Evolutionary conservation across 257 asterid genomes (phyloP).

Genomic region (Ehretia macrophylla): DNA sequence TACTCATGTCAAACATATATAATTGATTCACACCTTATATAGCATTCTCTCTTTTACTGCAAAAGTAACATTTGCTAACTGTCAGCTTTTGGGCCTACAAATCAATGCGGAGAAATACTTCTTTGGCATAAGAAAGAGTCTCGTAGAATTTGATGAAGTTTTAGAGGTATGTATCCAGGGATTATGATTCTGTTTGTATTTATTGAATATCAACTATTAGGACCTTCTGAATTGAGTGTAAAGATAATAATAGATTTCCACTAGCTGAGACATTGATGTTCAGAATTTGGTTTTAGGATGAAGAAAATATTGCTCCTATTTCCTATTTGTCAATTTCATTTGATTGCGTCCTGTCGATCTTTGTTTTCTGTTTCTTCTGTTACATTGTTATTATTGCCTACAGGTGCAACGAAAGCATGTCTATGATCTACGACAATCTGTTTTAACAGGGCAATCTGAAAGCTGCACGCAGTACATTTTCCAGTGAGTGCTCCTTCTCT

Average conservation of each 20-base stretch:
- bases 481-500: slow-evolving; percentile 54
- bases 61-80: slow-evolving; percentile 9
- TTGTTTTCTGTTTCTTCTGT: not conserved
- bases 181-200: not conserved
- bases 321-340: not conserved
- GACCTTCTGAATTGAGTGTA: too few species aligned
- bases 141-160: slow-evolving; percentile 97
- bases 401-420: slow-evolving; percentile 99
- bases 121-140: slow-evolving; percentile 90
- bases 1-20: not conserved
- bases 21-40: not conserved
- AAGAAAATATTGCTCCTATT: not conserved
- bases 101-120: slow-evolving; percentile 87
- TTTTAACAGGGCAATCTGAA: slow-evolving; percentile 78
- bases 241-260: too few species aligned
- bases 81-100: slow-evolving; percentile 87
- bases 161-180: slow-evolving; percentile 62
- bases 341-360: not conserved
- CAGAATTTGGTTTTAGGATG: not conserved
- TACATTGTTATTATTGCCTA: slow-evolving; percentile 10
- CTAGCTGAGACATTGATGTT: too few species aligned
- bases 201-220: not conserved
- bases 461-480: slow-evolving; percentile 79
- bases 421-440: slow-evolving; percentile 87
- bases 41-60: slow-evolving; percentile 7